Evolutionary conservation across 2,329 filamentous ascomycete genomes (phyloP).

Genomic region (Fusarium sp.): DNA sequence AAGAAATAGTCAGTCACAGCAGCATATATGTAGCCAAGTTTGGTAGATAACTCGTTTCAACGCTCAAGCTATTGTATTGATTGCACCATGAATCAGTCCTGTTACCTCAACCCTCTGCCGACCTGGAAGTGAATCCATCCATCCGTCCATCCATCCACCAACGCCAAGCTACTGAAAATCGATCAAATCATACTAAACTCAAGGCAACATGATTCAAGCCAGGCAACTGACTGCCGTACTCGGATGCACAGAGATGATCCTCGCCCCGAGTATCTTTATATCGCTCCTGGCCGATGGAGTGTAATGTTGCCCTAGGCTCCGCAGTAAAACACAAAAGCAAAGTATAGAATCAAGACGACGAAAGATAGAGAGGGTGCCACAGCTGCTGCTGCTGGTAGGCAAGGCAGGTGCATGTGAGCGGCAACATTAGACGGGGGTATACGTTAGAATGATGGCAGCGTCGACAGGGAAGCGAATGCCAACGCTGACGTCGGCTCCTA

Average conservation of each 20-base stretch:
- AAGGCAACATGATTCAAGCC: conserved; percentile 16
- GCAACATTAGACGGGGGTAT: conserved; percentile 40
- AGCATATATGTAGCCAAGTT: not conserved
- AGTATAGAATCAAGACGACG: conserved; percentile 13
- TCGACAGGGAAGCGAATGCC: conserved; percentile 18
- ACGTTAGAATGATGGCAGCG: conserved; percentile 30
- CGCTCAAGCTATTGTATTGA: conserved; percentile 35
- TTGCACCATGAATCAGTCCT: conserved; percentile 27
- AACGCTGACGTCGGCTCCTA: conserved; percentile 41
- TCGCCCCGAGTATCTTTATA: conserved; percentile 3
- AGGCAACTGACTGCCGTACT: conserved; percentile 20
- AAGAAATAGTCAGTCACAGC: not conserved
- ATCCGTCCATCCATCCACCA: conserved; percentile 34
- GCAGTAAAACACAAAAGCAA: conserved; percentile 4
- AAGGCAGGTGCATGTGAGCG: conserved; percentile 3
- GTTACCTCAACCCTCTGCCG: conserved; percentile 17
- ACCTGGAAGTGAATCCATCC: conserved; percentile 37
- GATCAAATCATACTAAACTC: conserved; percentile 28
- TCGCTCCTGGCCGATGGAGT: conserved; percentile 13
- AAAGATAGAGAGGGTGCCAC: conserved; percentile 27
- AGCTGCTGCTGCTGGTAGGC: conserved; percentile 19
- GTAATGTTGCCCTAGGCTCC: conserved; percentile 16
- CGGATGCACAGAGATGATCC: conserved; percentile 24
- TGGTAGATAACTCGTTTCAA: conserved; percentile 29
- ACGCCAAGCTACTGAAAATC: conserved; percentile 45